Percentiles rank a stretch among this genome's conserved stretches.
Conservation (phyloP, 1,139 yeast genomes). For the Debaryomyces subglobosus region DNA sequence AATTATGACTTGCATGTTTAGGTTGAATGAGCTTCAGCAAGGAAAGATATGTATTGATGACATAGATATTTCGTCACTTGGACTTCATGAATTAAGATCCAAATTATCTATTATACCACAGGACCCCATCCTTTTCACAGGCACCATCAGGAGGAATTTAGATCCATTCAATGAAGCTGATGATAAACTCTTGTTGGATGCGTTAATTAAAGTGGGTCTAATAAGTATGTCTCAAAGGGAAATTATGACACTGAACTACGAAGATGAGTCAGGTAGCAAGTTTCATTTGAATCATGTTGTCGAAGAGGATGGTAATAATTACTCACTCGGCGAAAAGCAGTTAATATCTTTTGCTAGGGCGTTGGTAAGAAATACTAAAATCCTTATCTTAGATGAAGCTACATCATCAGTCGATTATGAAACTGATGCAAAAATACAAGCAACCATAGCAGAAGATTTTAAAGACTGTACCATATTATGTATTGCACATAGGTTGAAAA, state of each 20-base stretch:
- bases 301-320: conserved; percentile 44
- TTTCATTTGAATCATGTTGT: conserved; percentile 40
- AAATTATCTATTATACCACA: conserved; percentile 88
- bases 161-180: conserved; percentile 58
- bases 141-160: conserved; percentile 76
- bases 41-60: conserved; percentile 65
- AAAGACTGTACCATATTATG: conserved; percentile 42
- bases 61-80: conserved; percentile 63
- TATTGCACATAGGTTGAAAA: conserved; percentile 46
- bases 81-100: conserved; percentile 74
- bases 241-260: conserved; percentile 13
- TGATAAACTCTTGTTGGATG: conserved; percentile 38
- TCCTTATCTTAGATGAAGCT: conserved; percentile 46
- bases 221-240: conserved; percentile 27
- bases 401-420: conserved; percentile 48
- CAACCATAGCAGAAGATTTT: conserved; percentile 38
- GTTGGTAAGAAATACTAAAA: conserved; percentile 39
- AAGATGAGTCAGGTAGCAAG: conserved; percentile 17
- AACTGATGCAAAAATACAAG: conserved; percentile 45
- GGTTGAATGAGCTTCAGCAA: conserved; percentile 55
- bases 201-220: conserved; percentile 38
- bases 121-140: conserved; percentile 87
- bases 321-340: conserved; percentile 46
- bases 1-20: conserved; percentile 64
- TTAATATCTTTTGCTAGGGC: conserved; percentile 47